Evolutionary conservation across 1,284 basidiomycete genomes (phyloP).

Genomic region (Irpex sp.): DNA sequence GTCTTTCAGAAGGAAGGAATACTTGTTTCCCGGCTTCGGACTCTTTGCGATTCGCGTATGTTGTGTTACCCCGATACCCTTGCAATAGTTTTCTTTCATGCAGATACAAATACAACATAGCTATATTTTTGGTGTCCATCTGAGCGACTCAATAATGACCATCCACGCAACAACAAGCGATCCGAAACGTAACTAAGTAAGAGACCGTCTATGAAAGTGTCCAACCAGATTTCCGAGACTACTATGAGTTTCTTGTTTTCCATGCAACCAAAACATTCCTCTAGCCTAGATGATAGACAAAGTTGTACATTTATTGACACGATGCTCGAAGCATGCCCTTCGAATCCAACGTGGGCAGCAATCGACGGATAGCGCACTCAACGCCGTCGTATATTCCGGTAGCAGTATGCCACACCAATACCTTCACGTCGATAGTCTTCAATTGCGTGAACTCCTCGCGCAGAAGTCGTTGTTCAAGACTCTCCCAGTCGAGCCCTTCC

Average conservation of each 20-base stretch:
- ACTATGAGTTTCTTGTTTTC: too few relatives aligned
- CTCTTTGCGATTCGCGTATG: slow-evolving; percentile 4
- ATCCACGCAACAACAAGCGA: background rate
- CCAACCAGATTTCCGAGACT: background rate
- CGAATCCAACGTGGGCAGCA: slow-evolving; percentile 17
- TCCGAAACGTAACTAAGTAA: background rate
- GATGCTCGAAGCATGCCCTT: slow-evolving; percentile 16
- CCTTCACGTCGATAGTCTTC: slow-evolving; percentile 15
- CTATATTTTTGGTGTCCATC: background rate
- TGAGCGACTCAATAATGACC: too few relatives aligned
- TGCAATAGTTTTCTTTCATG: slow-evolving; percentile 4
- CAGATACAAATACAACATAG: slow-evolving; percentile 6
- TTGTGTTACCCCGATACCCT: slow-evolving; percentile 12
- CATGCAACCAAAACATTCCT: too few relatives aligned
- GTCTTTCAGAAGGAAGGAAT: slow-evolving; percentile 1
- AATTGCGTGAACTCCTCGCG: slow-evolving; percentile 17
- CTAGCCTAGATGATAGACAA: too few relatives aligned
- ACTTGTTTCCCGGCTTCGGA: background rate
- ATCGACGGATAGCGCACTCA: slow-evolving; percentile 15
- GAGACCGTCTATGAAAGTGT: background rate
- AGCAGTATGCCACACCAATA: slow-evolving; percentile 24
- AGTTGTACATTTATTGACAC: slow-evolving; percentile 5
- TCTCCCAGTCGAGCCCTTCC: slow-evolving; percentile 23
- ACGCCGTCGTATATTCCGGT: slow-evolving; percentile 16
- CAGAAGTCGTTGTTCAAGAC: slow-evolving; percentile 15